These are phyloP conservation scores for Clathrus columnatus DNA, from an alignment of 768 basidiomycete species.

Conservation along the genomic window DNA sequence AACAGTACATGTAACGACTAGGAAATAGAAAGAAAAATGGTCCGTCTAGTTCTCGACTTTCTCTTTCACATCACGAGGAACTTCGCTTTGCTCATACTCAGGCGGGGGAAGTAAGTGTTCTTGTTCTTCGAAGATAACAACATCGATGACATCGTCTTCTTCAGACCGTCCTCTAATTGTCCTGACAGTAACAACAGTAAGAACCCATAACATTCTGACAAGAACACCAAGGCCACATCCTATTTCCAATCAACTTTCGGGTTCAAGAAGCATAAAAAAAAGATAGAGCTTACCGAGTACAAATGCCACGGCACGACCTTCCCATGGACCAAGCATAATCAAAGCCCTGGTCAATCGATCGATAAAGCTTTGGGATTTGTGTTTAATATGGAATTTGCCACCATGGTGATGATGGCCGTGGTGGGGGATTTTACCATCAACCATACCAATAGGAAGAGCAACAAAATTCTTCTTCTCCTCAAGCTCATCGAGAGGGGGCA, in stretches of 20 bases:
- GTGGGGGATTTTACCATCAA: constrained; percentile 20
- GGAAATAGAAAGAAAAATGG: not conserved
- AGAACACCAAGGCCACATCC: constrained; percentile 83
- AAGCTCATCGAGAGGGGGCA: constrained; percentile 24
- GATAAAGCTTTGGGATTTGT: constrained; percentile 35
- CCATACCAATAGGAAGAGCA: constrained; percentile 12
- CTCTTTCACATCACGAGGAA: not conserved
- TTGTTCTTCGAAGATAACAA: constrained; percentile 35
- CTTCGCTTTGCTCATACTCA: constrained; percentile 36
- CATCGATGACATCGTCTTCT: constrained; percentile 25
- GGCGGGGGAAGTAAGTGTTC: constrained; percentile 48
- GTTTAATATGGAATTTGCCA: constrained; percentile 18
- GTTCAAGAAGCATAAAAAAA: not conserved
- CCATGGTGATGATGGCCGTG: constrained; percentile 19
- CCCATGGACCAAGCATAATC: constrained; percentile 70
- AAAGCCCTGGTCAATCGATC: constrained; percentile 56
- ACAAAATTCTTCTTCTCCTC: constrained; percentile 12
- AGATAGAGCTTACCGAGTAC: constrained; percentile 54
- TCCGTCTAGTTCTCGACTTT: not conserved
- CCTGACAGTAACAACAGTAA: constrained; percentile 54
- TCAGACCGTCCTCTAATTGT: constrained; percentile 36
- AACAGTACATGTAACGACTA: not conserved
- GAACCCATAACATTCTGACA: constrained; percentile 71
- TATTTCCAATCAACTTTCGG: constrained; percentile 21
- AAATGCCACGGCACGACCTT: constrained; percentile 74